A percentile compares a stretch with the other conserved stretches of the same genome.
These are phyloP conservation scores for Zygosaccharomyces gambellarensis DNA, from an alignment of 805 yeast genomes.

Conservation along the genomic window DNA sequence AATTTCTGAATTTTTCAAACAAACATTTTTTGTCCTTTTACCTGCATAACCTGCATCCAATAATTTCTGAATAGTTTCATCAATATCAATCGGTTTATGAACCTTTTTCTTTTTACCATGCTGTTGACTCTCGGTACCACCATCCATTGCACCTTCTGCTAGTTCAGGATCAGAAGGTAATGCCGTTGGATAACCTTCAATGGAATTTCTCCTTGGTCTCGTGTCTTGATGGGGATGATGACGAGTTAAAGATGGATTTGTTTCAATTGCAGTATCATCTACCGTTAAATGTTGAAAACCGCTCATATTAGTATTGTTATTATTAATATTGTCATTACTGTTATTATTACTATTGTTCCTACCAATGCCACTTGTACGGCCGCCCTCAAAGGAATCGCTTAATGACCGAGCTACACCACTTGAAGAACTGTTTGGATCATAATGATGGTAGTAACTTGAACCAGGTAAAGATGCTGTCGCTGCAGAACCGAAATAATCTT, in stretches of 20 bases:
- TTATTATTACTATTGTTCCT: constrained; percentile 1
- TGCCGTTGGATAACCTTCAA: constrained; percentile 26
- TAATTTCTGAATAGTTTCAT: constrained; percentile 83
- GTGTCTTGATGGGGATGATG: constrained; percentile 3
- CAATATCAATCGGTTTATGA: constrained; percentile 51
- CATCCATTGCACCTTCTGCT: constrained; percentile 15
- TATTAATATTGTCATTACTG: constrained; percentile 2
- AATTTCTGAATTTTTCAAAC: constrained; percentile 86
- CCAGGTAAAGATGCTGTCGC: background rate
- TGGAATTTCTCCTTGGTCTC: constrained; percentile 7
- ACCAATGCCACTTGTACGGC: constrained; percentile 4
- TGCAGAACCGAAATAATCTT: constrained; percentile 22
- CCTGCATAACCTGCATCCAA: constrained; percentile 96
- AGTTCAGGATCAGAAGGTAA: constrained; percentile 12
- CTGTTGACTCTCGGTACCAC: constrained; percentile 22
- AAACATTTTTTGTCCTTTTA: constrained; percentile 82
- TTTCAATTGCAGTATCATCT: background rate
- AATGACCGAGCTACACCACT: constrained; percentile 1
- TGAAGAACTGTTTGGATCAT: background rate
- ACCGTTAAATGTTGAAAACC: constrained; percentile 1
- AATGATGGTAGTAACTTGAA: background rate
- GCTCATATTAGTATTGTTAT: background rate
- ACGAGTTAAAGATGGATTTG: constrained; percentile 8
- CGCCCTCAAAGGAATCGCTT: background rate
- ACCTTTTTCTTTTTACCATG: constrained; percentile 23